phyloP scores from a whole-genome alignment of 495 filamentous ascomycete species.

The Cercophora sp. region DNA sequence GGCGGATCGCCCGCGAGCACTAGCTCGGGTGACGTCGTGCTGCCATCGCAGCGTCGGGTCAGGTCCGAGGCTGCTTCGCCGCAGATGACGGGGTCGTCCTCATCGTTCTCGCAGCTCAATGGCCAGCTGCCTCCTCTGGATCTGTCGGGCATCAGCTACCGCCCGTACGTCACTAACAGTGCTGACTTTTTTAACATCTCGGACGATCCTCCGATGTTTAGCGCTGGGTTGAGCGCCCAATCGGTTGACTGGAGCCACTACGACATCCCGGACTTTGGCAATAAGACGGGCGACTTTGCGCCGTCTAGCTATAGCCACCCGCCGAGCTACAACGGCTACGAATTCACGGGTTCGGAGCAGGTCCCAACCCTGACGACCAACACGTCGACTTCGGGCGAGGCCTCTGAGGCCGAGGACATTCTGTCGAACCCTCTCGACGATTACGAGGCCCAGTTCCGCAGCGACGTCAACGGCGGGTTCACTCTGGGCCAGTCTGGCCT shows the following conservation, averaged over 20 bases:
- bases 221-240: slow-evolving; percentile 58
- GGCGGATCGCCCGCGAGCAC: slow-evolving; percentile 36
- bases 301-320: slow-evolving; percentile 65
- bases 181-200: slow-evolving; percentile 52
- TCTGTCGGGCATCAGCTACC: slow-evolving; percentile 49
- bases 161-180: slow-evolving; percentile 50
- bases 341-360: slow-evolving; percentile 52
- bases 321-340: slow-evolving; percentile 65
- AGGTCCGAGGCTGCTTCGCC: slow-evolving; percentile 74
- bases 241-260: slow-evolving; percentile 74
- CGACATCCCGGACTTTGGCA: slow-evolving; percentile 55
- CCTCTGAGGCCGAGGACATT: slow-evolving; percentile 70
- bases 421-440: slow-evolving; percentile 53
- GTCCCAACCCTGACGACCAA: slow-evolving; percentile 50
- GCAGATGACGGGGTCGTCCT: slow-evolving; percentile 51
- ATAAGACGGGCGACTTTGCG: slow-evolving; percentile 48
- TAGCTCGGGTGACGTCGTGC: slow-evolving; percentile 15
- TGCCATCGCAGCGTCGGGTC: slow-evolving; percentile 50
- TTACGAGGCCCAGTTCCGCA: slow-evolving; percentile 49
- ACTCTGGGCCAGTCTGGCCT: slow-evolving; percentile 51
- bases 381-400: slow-evolving; percentile 71
- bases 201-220: slow-evolving; percentile 64
- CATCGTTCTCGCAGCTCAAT: slow-evolving; percentile 56
- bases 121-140: slow-evolving; percentile 64
- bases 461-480: slow-evolving; percentile 42